Base-by-base conservation (phyloP, 108 stramenopile species). In the Discostella stelligeroides region DNA sequence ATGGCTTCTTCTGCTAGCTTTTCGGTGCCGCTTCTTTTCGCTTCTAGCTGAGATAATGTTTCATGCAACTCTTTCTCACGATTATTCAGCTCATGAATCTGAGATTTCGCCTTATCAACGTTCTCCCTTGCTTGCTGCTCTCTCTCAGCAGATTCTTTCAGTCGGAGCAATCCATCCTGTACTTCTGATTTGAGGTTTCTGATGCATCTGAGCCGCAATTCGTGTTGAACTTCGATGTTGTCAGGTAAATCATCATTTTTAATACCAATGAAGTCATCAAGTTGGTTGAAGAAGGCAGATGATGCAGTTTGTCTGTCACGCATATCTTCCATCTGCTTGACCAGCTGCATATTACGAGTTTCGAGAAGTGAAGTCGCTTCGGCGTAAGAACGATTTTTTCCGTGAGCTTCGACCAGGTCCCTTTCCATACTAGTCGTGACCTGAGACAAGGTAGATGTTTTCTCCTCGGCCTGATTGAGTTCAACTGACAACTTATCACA, bases 141-240 rank as follows among this genome's bases (percentile, higher is more conserved):
- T 40, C 38, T 38, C n/a, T 51, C 60, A 38, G 15, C 23, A 41
- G 65, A 58, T 57, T 68, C 56, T 46, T 68, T 47, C 30, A 68
- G 41, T 41, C 59, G 46, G 27, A 28, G 24, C 12, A 48, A 40
- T 45, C 48, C 58, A 10, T 51, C 45, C 34, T 66, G 58, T 6
- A 66, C 23, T 40, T 45, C 25, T 47, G 39, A 11, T 65, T 62
- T 48, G 59, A 68, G 55, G 27, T 45, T 65, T 68, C 55, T 50
- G 51, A 75, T 75, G 9, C 60, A 46, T 49, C 53, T 60, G 20
- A 75, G 39, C 38, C 70, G 60, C 21, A 62, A 9, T 42, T 28
- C 42, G 7, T 50, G 48, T 61, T 41, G 70, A 28, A 0, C 42
- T 30, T 71, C 60, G 46, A 45, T 20, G 23, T 11, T 7, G 25